These are phyloP conservation scores for Remersonia thermophila DNA, from an alignment of 2,329 filamentous ascomycete genomes.

Conservation along the genomic window DNA sequence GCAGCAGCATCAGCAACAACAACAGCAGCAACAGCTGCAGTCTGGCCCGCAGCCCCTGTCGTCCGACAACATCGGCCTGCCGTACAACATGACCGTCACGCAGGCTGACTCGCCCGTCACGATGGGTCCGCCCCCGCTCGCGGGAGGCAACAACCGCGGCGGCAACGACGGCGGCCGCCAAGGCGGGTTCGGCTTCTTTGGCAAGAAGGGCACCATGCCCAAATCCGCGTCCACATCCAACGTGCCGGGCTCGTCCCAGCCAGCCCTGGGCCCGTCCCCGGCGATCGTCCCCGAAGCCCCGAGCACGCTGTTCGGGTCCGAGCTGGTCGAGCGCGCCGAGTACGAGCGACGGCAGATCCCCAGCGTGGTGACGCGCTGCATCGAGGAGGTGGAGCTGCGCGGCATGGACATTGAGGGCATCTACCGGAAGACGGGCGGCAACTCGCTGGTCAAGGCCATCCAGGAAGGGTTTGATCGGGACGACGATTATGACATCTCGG, in stretches of 20 bases:
- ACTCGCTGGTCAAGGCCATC: conserved; percentile 78
- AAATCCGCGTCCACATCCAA: conserved; percentile 38
- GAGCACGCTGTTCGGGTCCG: conserved; percentile 69
- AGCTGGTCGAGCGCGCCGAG: conserved; percentile 73
- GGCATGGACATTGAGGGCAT: conserved; percentile 98
- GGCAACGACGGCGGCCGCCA: conserved; percentile 31
- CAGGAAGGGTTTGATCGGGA: conserved; percentile 84
- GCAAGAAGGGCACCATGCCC: conserved; percentile 32
- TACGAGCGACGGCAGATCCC: conserved; percentile 84
- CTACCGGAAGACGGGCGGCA: conserved; percentile 93
- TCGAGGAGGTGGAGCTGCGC: conserved; percentile 88
- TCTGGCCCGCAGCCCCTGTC: conserved; percentile 41
- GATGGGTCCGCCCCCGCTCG: conserved; percentile 12
- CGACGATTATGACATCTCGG: conserved; percentile 82
- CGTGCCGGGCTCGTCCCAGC: conserved; percentile 22
- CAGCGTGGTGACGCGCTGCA: conserved; percentile 80
- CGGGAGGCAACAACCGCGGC: conserved; percentile 16
- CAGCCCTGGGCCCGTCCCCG: too few species aligned
- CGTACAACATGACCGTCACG: conserved; percentile 56
- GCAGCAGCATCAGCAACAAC: conserved; percentile 39
- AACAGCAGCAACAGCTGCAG: conserved; percentile 34
- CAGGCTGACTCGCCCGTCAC: conserved; percentile 37
- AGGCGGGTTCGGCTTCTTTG: conserved; percentile 58
- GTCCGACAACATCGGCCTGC: conserved; percentile 54
- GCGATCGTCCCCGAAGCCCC: conserved; percentile 37